A percentile compares a stretch with the other conserved stretches of the same genome.
These are phyloP conservation scores for Spatholobus suberectus DNA, from an alignment of 306 rosid species.

Conservation along the genomic window DNA sequence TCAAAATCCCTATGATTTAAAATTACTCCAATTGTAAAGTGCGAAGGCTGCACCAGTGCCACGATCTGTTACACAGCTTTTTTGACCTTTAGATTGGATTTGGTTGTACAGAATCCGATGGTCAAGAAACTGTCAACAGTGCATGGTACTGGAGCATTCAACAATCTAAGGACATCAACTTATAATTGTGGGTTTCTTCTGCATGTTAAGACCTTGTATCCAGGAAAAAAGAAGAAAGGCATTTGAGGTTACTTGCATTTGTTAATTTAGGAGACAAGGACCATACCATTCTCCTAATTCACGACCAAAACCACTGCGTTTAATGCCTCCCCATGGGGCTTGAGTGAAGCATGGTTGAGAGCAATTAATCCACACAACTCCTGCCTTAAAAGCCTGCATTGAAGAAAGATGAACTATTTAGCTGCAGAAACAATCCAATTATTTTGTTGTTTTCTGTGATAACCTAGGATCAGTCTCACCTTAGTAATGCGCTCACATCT, in stretches of 20 bases:
- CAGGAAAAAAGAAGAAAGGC: not conserved
- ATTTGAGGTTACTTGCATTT: not conserved
- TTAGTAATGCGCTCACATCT: constrained; percentile 89
- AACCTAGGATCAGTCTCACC: constrained; percentile 59
- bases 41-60: constrained; percentile 1
- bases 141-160: not conserved
- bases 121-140: constrained; percentile 12
- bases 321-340: constrained; percentile 99
- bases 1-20: not conserved
- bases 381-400: constrained; percentile 83
- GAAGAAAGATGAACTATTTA: constrained; percentile 22
- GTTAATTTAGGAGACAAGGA: constrained; percentile 21
- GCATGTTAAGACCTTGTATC: not conserved
- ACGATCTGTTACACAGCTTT: constrained; percentile 12
- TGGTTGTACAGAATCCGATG: not conserved
- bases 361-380: constrained; percentile 95
- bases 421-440: constrained; percentile 20
- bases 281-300: constrained; percentile 96
- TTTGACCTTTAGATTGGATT: constrained; percentile 8
- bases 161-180: constrained; percentile 26
- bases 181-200: constrained; percentile 14
- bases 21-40: constrained; percentile 1
- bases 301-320: constrained; percentile 97
- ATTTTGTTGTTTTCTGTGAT: constrained; percentile 5
- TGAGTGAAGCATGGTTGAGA: constrained; percentile 98